Base-by-base conservation (phyloP, 2,329 filamentous ascomycete species). In the Fusarium succisae region DNA sequence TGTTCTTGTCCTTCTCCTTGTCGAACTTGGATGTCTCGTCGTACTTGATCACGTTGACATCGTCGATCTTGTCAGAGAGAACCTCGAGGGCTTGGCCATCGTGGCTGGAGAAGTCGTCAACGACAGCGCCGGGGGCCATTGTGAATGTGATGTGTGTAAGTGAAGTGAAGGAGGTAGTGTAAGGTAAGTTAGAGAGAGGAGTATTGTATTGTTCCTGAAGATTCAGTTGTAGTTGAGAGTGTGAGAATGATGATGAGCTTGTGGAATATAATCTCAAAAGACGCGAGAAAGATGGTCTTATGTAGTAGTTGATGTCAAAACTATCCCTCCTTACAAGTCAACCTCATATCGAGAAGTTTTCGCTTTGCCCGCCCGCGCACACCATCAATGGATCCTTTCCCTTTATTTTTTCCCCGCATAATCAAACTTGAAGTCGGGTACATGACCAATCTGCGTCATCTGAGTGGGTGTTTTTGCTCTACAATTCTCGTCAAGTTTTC, bases 1-100 rank as follows among this genome's bases (percentile, higher is more conserved):
- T 87, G 28, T 90, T 88, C 86, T 95, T 95, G 87, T 96, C 92
- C 82, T 96, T 96, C 53, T 89, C 85, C 53, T 88, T 83, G 81
- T 95, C 93, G 80, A 95, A 94, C 74, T 91, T 85, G 67, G 92
- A 92, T 69, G 86, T 74, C 12, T 79, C 73, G 76, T 85, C 83
- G 79, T 83, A 86, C 77, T 88, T 88, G 73, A 88, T 82, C 55
- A 85, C 81, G 79, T 90, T 89, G 79, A 90, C 85, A n/a, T 85
- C 82, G 79, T 90, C 82, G 50, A 84, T 81, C 77, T 81, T 78
- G 74, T 84, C 88, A 62, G 89, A 88, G 75, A 84, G 80, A 72
- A 84, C 84, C 75, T 89, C 87, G 48, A 90, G 83, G 47, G 77
- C 79, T 41, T 69, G 70, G 63, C 76, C 77, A 59, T 76, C 58